Percentiles rank a stretch among this genome's conserved stretches.
Conservation (phyloP, 805 yeast genomes). For the Metschnikowia chrysomelidarum region DNA sequence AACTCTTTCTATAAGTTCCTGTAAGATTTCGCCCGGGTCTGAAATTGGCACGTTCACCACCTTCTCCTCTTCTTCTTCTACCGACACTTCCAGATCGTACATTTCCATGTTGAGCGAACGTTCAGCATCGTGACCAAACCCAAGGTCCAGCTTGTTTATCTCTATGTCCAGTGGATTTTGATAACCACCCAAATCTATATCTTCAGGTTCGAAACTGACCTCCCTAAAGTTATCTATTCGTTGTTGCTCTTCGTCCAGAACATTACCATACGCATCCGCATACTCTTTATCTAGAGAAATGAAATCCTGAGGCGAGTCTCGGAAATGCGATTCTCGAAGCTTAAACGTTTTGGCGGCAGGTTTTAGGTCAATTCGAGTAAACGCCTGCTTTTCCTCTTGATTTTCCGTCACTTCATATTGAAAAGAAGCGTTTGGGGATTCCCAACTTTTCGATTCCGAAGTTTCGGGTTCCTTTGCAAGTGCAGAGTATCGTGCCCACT, state of each 20-base stretch:
- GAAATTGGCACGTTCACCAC: not conserved
- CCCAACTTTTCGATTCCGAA: no score
- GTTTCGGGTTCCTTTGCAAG: not conserved
- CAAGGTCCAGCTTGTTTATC: conserved; percentile 1
- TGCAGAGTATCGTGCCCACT: conserved; percentile 7
- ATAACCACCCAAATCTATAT: not conserved
- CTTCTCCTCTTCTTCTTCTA: conserved; percentile 4
- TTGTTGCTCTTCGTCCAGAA: conserved; percentile 11
- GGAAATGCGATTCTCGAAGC: conserved; percentile 13
- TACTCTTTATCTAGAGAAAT: conserved; percentile 11
- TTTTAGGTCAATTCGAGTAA: conserved; percentile 2
- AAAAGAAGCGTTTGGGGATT: no score
- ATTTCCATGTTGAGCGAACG: conserved; percentile 4
- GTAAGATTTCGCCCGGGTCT: not conserved
- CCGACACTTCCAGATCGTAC: conserved; percentile 17
- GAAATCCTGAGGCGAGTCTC: conserved; percentile 7
- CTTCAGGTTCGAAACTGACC: not conserved
- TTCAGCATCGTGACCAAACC: not conserved
- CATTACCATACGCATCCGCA: conserved; percentile 16
- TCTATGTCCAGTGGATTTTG: conserved; percentile 5
- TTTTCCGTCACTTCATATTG: no score
- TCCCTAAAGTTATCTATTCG: no score
- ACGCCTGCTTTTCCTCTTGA: conserved; percentile 26
- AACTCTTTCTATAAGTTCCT: conserved; percentile 1
- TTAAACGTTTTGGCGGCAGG: conserved; percentile 11